Base-by-base conservation (phyloP, 371 early-diverging fungal species). In the Synchytrium microbalum region DNA sequence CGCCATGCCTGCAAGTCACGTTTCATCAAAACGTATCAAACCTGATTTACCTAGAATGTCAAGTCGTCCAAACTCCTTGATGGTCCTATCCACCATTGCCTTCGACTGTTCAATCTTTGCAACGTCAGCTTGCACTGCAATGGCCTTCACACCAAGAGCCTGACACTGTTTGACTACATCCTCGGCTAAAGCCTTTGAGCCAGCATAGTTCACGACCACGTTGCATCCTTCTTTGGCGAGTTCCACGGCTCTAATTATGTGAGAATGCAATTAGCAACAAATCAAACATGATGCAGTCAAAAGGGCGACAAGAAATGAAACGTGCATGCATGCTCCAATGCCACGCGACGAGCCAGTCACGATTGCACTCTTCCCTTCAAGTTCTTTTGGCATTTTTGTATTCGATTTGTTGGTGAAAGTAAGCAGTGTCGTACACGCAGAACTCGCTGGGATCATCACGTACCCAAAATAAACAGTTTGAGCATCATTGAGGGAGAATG, bases 331-430 rank as follows among this genome's bases (percentile, higher is more conserved):
- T 10, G 32, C 55, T 51, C 71, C 71, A 54, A 71, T 71, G 16
- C 71, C 71, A 54, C 71, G 71, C 29, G 71, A 68, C 31, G 65
- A 67, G n/a, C 71, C 69, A 0, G 71, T 70, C 24, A 70, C 67
- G 57, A 70, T 33, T 54, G 71, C 71, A 27, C 57, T 57, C 32
- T 71, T 71, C 55, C 58, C 58, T 16, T 26, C 27, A 38, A 69
- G 69, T 64, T 65, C 68, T 14, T 8, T 14, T 24, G 3, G 28
- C 19, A 23, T n/a, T n/a, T n/a, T n/a, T n/a, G n/a, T n/a, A n/a
- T n/a, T n/a, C n/a, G n/a, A n/a, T n/a, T n/a, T n/a, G n/a, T n/a
- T n/a, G n/a, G n/a, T n/a, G n/a, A n/a, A n/a, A n/a, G n/a, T n/a
- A n/a, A n/a, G n/a, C n/a, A n/a, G n/a, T n/a, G n/a, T n/a, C n/a